These are phyloP conservation scores for Irpex sp. DNA, from an alignment of 1,284 basidiomycete genomes.

Conservation along the genomic window DNA sequence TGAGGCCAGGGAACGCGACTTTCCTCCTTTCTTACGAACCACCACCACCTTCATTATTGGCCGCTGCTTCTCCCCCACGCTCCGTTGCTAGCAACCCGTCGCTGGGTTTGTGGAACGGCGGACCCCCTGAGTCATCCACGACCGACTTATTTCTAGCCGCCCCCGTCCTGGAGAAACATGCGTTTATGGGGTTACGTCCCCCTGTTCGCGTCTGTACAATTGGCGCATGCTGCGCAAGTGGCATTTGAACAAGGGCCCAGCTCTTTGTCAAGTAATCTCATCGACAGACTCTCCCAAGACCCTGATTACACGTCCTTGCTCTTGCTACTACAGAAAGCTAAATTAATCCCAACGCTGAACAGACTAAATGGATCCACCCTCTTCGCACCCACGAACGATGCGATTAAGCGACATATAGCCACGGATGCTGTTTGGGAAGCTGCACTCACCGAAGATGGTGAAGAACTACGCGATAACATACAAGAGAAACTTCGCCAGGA, in stretches of 20 bases:
- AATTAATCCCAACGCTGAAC: conserved; percentile 90
- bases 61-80: too few species aligned
- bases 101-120: neutral
- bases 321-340: conserved; percentile 76
- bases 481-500: conserved; percentile 83
- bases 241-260: conserved; percentile 20
- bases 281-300: conserved; percentile 75
- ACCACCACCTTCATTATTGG: neutral
- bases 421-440: conserved; percentile 43
- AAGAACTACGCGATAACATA: conserved; percentile 68
- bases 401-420: conserved; percentile 53
- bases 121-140: neutral
- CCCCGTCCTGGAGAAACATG: conserved; percentile 24
- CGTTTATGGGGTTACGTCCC: conserved; percentile 30
- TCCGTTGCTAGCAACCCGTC: neutral
- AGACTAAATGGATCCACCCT: conserved; percentile 78
- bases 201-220: conserved; percentile 28
- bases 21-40: neutral
- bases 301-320: conserved; percentile 79
- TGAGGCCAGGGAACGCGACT: neutral
- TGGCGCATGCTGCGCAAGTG: conserved; percentile 28
- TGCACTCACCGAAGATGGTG: conserved; percentile 34
- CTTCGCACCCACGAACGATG: conserved; percentile 94
- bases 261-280: conserved; percentile 50
- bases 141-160: neutral